These are phyloP conservation scores for Zangia roseola DNA, from an alignment of 768 basidiomycete genomes.

Conservation along the genomic window DNA sequence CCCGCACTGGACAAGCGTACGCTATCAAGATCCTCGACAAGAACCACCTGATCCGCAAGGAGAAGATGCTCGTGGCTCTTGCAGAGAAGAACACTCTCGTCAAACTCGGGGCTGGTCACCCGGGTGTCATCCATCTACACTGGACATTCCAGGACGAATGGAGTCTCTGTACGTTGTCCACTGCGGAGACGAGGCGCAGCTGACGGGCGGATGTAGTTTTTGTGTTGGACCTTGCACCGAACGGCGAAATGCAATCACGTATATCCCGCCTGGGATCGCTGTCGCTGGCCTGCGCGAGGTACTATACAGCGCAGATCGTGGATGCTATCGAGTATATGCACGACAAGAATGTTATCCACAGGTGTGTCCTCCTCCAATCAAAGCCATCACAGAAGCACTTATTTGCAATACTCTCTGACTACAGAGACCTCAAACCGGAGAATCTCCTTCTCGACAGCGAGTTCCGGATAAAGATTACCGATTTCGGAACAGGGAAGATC, in stretches of 20 bases:
- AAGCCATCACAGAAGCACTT: conserved; percentile 10
- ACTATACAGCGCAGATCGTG: conserved; percentile 88
- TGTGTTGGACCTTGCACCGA: conserved; percentile 71
- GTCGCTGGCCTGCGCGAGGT: conserved; percentile 68
- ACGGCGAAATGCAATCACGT: conserved; percentile 75
- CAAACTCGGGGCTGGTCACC: conserved; percentile 62
- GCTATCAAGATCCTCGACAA: conserved; percentile 86
- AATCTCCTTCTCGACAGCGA: conserved; percentile 88
- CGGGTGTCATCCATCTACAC: conserved; percentile 77
- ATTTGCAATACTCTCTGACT: not conserved
- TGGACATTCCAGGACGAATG: conserved; percentile 86
- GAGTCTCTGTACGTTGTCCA: conserved; percentile 67
- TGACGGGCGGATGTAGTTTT: conserved; percentile 52
- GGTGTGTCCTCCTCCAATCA: conserved; percentile 37
- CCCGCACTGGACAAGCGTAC: conserved; percentile 59
- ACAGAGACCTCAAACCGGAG: conserved; percentile 77
- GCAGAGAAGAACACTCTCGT: conserved; percentile 80
- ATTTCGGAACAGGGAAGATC: conserved; percentile 92
- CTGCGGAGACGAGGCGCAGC: not conserved
- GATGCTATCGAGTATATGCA: conserved; percentile 93
- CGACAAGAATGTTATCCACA: conserved; percentile 83
- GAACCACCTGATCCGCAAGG: conserved; percentile 73
- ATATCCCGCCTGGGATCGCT: conserved; percentile 84
- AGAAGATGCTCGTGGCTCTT: conserved; percentile 73
- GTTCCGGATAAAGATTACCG: conserved; percentile 90